Percentiles rank a stretch among this genome's conserved stretches.
Evolutionary conservation across 495 filamentous ascomycete species (phyloP).

Genomic region (Neurospora sp.): DNA sequence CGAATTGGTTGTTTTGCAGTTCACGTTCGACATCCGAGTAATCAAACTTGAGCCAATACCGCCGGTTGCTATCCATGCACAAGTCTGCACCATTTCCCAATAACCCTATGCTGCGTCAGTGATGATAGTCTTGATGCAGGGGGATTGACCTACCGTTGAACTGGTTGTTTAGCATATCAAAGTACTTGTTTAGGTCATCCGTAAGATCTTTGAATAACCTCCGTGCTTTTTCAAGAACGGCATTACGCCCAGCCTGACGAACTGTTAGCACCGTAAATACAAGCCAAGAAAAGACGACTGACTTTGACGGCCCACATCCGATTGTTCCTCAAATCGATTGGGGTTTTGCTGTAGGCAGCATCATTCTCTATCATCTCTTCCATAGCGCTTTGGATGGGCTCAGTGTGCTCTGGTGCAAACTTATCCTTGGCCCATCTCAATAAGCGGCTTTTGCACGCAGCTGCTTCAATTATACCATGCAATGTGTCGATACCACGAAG

Average conservation of each 20-base stretch:
- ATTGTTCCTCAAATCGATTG: conserved; percentile 84
- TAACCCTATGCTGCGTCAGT: neutral
- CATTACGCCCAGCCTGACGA: conserved; percentile 66
- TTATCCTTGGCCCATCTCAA: conserved; percentile 56
- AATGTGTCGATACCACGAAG: conserved; percentile 56
- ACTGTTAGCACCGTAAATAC: neutral
- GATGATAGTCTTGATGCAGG: conserved; percentile 14
- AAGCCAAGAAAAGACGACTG: neutral
- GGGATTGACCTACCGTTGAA: conserved; percentile 27
- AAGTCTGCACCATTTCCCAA: conserved; percentile 36
- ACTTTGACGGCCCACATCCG: conserved; percentile 88
- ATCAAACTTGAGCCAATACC: conserved; percentile 70
- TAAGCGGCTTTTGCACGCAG: conserved; percentile 46
- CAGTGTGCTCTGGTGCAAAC: conserved; percentile 52
- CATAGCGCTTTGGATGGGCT: conserved; percentile 53
- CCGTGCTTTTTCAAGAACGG: conserved; percentile 77
- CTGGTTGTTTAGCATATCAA: conserved; percentile 52
- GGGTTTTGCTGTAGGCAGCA: conserved; percentile 63
- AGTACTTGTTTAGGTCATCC: conserved; percentile 61
- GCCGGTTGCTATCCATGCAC: conserved; percentile 64
- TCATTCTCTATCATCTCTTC: conserved; percentile 68
- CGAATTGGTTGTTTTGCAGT: conserved; percentile 47
- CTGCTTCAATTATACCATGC: conserved; percentile 55
- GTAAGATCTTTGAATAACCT: conserved; percentile 79
- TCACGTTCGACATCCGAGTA: conserved; percentile 51